These are phyloP conservation scores for Neocallimastix lanati DNA, from an alignment of 192 early-diverging fungal genomes.

Conservation along the genomic window DNA sequence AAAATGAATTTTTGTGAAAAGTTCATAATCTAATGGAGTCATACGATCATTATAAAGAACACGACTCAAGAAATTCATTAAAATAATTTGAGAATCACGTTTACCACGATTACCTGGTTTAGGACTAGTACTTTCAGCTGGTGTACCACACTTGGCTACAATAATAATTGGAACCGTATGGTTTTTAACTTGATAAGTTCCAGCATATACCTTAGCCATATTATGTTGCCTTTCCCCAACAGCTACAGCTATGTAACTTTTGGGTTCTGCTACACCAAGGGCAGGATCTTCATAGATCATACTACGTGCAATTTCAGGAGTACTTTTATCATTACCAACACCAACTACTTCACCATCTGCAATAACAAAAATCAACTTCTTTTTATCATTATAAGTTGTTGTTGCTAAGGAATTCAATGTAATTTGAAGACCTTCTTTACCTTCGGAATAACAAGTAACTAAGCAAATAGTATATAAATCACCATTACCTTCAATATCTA, in stretches of 20 bases:
- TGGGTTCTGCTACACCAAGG: background rate
- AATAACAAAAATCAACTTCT: conserved; percentile 4
- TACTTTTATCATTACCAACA: conserved; percentile 1
- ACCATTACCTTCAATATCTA: background rate
- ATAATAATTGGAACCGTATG: background rate
- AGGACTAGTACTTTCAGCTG: background rate
- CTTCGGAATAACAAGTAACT: conserved; percentile 6
- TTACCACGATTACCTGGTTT: conserved; percentile 10
- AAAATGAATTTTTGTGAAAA: conserved; percentile 1
- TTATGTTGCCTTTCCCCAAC: background rate
- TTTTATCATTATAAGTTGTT: background rate
- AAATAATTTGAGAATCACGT: conserved; percentile 10
- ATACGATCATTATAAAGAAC: conserved; percentile 1
- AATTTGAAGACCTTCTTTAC: background rate
- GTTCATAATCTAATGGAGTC: conserved; percentile 3
- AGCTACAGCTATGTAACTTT: conserved; percentile 1
- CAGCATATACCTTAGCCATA: conserved; percentile 4
- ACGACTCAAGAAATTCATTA: conserved; percentile 5
- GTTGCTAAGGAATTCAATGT: conserved; percentile 3
- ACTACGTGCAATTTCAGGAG: conserved; percentile 5
- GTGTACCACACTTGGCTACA: conserved; percentile 1
- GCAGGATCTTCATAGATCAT: conserved; percentile 1
- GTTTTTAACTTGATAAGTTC: conserved; percentile 2
- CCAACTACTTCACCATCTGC: conserved; percentile 1
- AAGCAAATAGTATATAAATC: background rate